Percentiles rank a stretch among this genome's conserved stretches.
phyloP scores from a whole-genome alignment of 2,329 filamentous ascomycete species.

The Aspergillus alliaceus region DNA sequence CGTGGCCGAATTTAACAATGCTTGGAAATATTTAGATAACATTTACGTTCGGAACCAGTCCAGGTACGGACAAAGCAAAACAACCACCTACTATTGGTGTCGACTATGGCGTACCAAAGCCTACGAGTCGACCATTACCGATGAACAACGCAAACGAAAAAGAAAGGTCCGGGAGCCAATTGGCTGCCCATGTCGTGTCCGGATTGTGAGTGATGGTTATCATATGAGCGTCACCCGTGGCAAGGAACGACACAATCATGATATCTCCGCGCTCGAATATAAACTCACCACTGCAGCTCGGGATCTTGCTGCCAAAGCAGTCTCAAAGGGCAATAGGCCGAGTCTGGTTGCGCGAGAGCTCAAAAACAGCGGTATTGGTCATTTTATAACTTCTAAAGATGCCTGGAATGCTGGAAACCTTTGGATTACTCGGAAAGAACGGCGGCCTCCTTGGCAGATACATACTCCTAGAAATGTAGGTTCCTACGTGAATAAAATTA shows the following conservation, averaged over 20 bases:
- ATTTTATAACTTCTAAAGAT: background rate
- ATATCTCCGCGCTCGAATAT: background rate
- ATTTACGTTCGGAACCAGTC: background rate
- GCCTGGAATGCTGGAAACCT: background rate
- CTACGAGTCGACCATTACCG: background rate
- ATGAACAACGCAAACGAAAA: background rate
- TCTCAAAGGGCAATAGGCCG: background rate
- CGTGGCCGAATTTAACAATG: background rate
- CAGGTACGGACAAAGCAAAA: background rate
- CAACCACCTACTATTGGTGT: background rate
- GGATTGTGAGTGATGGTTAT: background rate
- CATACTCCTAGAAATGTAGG: background rate
- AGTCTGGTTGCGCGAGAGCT: background rate
- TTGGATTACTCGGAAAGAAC: background rate
- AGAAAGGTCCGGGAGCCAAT: background rate
- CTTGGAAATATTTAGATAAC: background rate
- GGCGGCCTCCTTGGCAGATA: background rate
- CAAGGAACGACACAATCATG: background rate
- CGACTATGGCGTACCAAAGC: background rate
- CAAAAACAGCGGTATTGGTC: background rate
- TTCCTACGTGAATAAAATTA: background rate
- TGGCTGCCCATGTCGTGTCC: background rate
- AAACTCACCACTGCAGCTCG: background rate
- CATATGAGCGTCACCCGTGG: background rate
- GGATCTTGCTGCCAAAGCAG: background rate